A percentile compares a stretch with the other conserved stretches of the same genome.
Evolutionary conservation across 2,329 filamentous ascomycete species (phyloP).

Genomic region (Aspergillus sp.): DNA sequence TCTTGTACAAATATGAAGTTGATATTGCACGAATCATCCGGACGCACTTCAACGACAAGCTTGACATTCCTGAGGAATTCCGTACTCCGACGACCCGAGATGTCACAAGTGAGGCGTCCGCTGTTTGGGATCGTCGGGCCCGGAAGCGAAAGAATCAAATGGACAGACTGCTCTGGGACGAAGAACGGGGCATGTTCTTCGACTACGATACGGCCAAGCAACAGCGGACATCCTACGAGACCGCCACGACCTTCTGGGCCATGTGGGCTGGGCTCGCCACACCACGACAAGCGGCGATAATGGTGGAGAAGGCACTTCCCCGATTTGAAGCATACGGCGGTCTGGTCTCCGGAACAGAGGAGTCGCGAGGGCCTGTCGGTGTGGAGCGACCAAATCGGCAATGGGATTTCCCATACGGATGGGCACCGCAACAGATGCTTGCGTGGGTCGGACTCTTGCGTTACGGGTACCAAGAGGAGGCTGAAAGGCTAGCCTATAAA

Average conservation of each 20-base stretch:
- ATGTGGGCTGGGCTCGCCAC: constrained; percentile 89
- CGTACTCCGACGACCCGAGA: constrained; percentile 58
- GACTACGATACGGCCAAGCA: constrained; percentile 86
- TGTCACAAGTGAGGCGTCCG: constrained; percentile 69
- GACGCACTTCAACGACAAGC: constrained; percentile 70
- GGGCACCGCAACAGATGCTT: constrained; percentile 97
- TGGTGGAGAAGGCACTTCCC: constrained; percentile 75
- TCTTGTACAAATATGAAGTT: constrained; percentile 93
- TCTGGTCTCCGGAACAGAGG: constrained; percentile 78
- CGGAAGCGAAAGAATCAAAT: constrained; percentile 76
- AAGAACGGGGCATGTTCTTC: constrained; percentile 90
- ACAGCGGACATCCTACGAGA: constrained; percentile 76
- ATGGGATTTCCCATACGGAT: constrained; percentile 97
- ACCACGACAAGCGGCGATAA: constrained; percentile 72
- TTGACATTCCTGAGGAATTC: constrained; percentile 77
- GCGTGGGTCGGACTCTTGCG: constrained; percentile 89
- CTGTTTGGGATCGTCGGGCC: constrained; percentile 82
- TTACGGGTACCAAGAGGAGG: constrained; percentile 86
- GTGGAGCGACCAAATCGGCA: constrained; percentile 85
- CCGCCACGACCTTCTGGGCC: constrained; percentile 90
- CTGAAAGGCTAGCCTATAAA: constrained; percentile 82
- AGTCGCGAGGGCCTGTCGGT: constrained; percentile 72
- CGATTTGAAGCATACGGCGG: constrained; percentile 83
- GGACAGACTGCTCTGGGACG: constrained; percentile 91
- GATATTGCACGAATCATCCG: constrained; percentile 86